phyloP scores from a whole-genome alignment of 2,329 filamentous ascomycete genomes.

The Coniella vitis region DNA sequence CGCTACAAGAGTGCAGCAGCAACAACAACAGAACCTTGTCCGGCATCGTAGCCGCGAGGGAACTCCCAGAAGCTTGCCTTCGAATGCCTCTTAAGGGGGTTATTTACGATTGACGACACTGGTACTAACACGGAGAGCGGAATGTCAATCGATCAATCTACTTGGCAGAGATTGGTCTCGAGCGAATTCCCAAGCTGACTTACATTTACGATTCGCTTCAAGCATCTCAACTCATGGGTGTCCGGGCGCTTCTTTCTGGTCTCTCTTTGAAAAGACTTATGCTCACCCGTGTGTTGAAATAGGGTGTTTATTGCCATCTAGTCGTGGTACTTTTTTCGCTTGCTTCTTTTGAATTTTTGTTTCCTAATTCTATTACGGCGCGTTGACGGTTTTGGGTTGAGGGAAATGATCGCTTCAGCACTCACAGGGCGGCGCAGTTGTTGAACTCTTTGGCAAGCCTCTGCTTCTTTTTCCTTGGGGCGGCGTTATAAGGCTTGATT shows the following conservation, averaged over 20 bases:
- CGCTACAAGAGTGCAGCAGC: constrained; percentile 43
- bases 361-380: neutral
- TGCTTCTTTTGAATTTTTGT: neutral
- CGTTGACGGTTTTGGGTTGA: neutral
- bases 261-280: neutral
- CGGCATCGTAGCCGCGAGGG: constrained; percentile 50
- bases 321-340: neutral
- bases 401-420: neutral
- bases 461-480: neutral
- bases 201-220: neutral
- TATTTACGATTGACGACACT: constrained; percentile 26
- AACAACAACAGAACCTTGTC: constrained; percentile 33
- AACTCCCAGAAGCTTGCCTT: constrained; percentile 47
- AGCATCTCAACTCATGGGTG: constrained; percentile 2
- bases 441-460: neutral
- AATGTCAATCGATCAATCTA: neutral
- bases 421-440: neutral
- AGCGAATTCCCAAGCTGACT: neutral
- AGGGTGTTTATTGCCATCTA: no score
- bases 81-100: constrained; percentile 32
- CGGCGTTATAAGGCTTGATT: neutral
- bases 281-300: neutral
- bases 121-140: constrained; percentile 3
- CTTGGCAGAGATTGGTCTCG: neutral
- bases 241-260: neutral